Evolutionary conservation across 768 basidiomycete genomes (phyloP), one percentile per base, ranked within the genome.

Genomic region (Omphalotus guepiniiformis): DNA sequence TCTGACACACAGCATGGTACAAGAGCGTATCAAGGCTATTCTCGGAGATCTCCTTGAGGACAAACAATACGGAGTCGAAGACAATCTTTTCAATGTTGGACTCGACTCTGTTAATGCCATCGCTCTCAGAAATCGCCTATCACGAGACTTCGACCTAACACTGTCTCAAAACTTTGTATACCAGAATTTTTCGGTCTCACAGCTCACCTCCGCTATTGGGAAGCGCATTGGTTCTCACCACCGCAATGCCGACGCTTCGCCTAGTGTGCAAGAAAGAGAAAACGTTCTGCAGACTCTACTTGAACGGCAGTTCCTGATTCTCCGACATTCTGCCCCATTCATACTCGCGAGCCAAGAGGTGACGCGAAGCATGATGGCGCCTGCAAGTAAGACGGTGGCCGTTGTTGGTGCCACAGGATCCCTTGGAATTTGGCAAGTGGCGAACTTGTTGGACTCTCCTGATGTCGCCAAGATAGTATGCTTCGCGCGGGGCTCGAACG

Each of bases 391-490:
- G 13, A 42, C 49, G 12, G 51, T 52, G 6, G 51, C 51, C 7
- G 36, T 52, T 13, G 39, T 49, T 21, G 51, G 51, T 15, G 51
- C 51, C 13, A 47, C 51, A 12, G 51, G 51, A 2, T 52, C 51
- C 6, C 40, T 52, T 6, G 51, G 51, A 7, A 42, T 49, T 8
- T 52, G 51, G 51, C 51, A 52, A 34, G 47, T 52, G 6, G 42
- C 42, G 30, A 35, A 34, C n/a, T 29, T 52, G 12, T 36, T 52
- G 12, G 39, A 52, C 21, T 29, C 25, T 13, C 32, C 47, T 6
- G 48, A 52, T 22, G 51, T 52, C n/a, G 36, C 15, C 23, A 28
- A 43, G 29, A 40, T 52, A 6, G 51, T 52, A 15, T 52, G 51
- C 27, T 22, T 52, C 9, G 38, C 42, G 13, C 51, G 51, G n/a